Percentiles rank a stretch among this genome's conserved stretches.
These are phyloP conservation scores for Adansonia digitata DNA, from an alignment of 345 rosid genomes.

Conservation along the genomic window DNA sequence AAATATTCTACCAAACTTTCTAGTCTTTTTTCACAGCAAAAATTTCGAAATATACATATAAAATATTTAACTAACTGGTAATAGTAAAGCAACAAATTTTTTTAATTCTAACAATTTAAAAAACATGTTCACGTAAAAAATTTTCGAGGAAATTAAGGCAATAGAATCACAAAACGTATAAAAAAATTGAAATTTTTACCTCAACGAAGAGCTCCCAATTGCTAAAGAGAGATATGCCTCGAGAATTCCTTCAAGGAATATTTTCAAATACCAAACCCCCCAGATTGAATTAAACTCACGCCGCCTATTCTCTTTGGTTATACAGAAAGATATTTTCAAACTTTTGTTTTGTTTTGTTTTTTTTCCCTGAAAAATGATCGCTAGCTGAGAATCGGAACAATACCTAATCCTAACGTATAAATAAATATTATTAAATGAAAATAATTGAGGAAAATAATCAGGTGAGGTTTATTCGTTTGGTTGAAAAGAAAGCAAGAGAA, in stretches of 20 bases:
- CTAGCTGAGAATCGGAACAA: background rate
- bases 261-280: background rate
- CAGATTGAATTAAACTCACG: background rate
- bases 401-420: too few species aligned
- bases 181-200: background rate
- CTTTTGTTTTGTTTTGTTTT: background rate
- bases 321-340: background rate
- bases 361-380: background rate
- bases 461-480: background rate
- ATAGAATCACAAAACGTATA: background rate
- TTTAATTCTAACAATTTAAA: background rate
- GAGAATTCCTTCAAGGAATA: background rate
- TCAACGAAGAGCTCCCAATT: slow-evolving; percentile 1
- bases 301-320: background rate
- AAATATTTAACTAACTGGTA: background rate
- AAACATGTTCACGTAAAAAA: background rate
- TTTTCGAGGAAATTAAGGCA: background rate
- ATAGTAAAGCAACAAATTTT: background rate
- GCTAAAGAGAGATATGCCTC: background rate
- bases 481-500: background rate
- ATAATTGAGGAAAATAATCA: too few species aligned
- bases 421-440: too few species aligned
- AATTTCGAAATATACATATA: background rate
- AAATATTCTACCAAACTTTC: background rate
- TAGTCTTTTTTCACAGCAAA: background rate